Evolutionary conservation across 106 monocot genomes (phyloP).

Genomic region (Alisma plantagoaquatica): DNA sequence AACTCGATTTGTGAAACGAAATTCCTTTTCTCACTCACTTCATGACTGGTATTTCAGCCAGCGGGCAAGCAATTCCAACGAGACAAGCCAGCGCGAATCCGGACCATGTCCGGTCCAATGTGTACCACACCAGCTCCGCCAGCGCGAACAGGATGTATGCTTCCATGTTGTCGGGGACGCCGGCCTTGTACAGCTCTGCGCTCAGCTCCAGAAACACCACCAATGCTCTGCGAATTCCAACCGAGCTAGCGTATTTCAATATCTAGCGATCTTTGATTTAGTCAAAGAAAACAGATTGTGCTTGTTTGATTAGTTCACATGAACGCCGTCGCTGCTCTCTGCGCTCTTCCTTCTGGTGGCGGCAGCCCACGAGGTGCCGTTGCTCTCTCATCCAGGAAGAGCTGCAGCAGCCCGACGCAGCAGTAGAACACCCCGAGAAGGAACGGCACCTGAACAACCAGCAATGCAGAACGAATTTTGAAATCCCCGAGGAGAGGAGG

Average conservation of each 20-base stretch:
- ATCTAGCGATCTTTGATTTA: neutral
- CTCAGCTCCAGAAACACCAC: conserved; percentile 49
- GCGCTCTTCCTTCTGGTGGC: conserved; percentile 18
- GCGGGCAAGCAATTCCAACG: conserved; percentile 44
- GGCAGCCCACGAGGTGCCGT: conserved; percentile 10
- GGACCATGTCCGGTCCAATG: conserved; percentile 48
- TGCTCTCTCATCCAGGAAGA: conserved; percentile 47
- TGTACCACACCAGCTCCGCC: conserved; percentile 58
- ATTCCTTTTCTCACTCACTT: no score
- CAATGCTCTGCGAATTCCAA: conserved; percentile 24
- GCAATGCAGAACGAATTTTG: no score
- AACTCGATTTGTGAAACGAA: no score
- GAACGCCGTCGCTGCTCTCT: conserved; percentile 35
- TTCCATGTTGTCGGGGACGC: conserved; percentile 50
- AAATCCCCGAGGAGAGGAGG: no score
- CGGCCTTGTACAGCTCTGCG: conserved; percentile 61
- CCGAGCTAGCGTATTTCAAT: neutral
- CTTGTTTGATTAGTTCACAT: conserved; percentile 26
- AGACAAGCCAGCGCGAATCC: conserved; percentile 62
- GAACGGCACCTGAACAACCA: conserved; percentile 45
- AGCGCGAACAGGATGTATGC: conserved; percentile 48
- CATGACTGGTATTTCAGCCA: conserved; percentile 69
- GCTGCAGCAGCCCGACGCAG: conserved; percentile 48
- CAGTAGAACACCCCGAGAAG: conserved; percentile 67
- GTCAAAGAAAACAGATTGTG: neutral